Percentiles rank a stretch among this genome's conserved stretches.
Conservation (phyloP, 306 rosid genomes). For the Begonia peltatifolia region DNA sequence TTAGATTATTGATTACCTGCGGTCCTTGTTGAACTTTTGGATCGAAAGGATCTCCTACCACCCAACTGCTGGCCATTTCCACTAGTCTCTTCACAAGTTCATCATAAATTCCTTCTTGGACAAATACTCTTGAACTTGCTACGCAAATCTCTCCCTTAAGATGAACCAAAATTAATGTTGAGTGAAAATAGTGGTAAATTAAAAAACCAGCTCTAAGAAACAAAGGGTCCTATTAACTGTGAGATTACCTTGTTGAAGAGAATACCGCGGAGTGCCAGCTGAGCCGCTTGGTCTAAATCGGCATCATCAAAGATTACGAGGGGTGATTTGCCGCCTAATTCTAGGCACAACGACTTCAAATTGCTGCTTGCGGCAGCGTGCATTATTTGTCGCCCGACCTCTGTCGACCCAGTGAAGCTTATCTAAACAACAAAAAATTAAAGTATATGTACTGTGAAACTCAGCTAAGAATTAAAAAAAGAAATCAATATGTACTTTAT, state of each 20-base stretch:
- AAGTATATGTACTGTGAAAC: no score
- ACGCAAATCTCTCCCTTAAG: slow-evolving; percentile 70
- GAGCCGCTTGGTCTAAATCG: slow-evolving; percentile 48
- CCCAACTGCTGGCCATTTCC: slow-evolving; percentile 52
- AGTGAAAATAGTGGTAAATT: no score
- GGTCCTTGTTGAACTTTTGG: slow-evolving; percentile 67
- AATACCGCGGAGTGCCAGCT: slow-evolving; percentile 52
- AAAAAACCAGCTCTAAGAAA: no score
- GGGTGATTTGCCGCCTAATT: slow-evolving; percentile 91
- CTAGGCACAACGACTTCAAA: slow-evolving; percentile 62
- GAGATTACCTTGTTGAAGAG: slow-evolving; percentile 43
- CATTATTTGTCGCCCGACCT: slow-evolving; percentile 52
- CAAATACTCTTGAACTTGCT: slow-evolving; percentile 69
- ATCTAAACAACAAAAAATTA: slow-evolving; percentile 16
- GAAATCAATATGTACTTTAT: background rate
- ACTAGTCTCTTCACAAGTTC: slow-evolving; percentile 47
- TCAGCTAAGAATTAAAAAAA: background rate
- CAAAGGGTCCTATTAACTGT: background rate
- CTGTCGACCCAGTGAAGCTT: slow-evolving; percentile 79
- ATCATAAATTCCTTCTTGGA: slow-evolving; percentile 79
- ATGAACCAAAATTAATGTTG: no score
- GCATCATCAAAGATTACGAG: slow-evolving; percentile 68
- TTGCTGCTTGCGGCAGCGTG: slow-evolving; percentile 61
- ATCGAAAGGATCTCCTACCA: slow-evolving; percentile 84
- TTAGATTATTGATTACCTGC: slow-evolving; percentile 28